Conservation (phyloP, 768 basidiomycete species). For the Boletus tylopilopsis region DNA sequence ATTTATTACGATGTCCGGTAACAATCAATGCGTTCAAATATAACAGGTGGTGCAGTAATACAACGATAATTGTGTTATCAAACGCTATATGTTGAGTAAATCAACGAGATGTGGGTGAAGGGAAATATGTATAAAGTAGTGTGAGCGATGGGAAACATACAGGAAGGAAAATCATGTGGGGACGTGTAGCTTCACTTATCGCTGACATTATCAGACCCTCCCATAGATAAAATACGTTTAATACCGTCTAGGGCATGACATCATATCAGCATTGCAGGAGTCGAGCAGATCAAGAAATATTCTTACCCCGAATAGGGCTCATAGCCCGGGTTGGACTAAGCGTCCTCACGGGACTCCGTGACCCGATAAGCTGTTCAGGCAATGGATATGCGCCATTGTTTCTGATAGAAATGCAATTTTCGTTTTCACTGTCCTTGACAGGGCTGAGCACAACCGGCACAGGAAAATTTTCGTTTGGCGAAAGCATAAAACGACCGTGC, state of each 20-base stretch:
- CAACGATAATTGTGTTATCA: not conserved
- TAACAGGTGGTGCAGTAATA: not conserved
- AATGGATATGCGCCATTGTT: not conserved
- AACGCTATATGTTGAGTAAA: not conserved
- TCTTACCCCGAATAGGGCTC: slow-evolving; percentile 21
- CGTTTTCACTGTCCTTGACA: not conserved
- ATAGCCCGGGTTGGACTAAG: slow-evolving; percentile 33
- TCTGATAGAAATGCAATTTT: not conserved
- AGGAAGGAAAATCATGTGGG: not conserved
- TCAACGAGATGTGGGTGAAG: not conserved
- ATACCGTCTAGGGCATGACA: slow-evolving; percentile 23
- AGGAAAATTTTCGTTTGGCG: slow-evolving; percentile 3
- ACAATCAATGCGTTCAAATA: not conserved
- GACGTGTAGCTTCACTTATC: slow-evolving; percentile 10
- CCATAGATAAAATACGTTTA: slow-evolving; percentile 26
- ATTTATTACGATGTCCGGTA: not conserved
- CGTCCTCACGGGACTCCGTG: slow-evolving; percentile 19
- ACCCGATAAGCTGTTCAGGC: not conserved
- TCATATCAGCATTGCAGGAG: slow-evolving; percentile 2
- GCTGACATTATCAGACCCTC: slow-evolving; percentile 3
- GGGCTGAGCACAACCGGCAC: not conserved
- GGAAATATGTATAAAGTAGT: not conserved
- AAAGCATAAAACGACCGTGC: not conserved
- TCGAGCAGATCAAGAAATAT: not conserved
- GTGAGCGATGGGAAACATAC: too few species aligned